Conservation (phyloP, 768 basidiomycete genomes). For the Mycena venus region DNA sequence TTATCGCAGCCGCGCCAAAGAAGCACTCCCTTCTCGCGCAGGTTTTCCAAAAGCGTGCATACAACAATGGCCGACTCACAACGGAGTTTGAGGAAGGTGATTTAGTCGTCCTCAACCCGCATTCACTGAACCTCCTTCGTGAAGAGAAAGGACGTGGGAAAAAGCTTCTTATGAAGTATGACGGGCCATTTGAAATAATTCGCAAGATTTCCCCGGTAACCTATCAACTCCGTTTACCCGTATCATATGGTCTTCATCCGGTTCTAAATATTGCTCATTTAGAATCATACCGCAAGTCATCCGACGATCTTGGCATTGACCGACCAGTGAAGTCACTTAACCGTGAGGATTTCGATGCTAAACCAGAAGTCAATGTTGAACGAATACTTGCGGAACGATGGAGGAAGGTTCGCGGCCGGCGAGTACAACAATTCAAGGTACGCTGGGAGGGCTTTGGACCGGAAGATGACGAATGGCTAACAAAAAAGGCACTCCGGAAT, state of each 20-base stretch:
- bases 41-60: conserved; percentile 2
- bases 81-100: conserved; percentile 34
- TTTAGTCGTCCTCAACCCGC: conserved; percentile 34
- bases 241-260: conserved; percentile 32
- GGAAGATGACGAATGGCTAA: too few species aligned
- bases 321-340: not conserved
- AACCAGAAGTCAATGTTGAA: conserved; percentile 34
- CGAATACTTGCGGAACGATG: conserved; percentile 36
- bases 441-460: not conserved
- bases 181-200: conserved; percentile 39
- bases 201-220: conserved; percentile 34
- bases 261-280: conserved; percentile 40
- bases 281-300: conserved; percentile 26
- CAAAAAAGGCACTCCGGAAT: not conserved
- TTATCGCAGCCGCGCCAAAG: not conserved
- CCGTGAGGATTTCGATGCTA: too few species aligned
- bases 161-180: conserved; percentile 32
- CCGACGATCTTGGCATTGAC: conserved; percentile 18
- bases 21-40: conserved; percentile 18
- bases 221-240: conserved; percentile 33
- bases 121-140: conserved; percentile 28
- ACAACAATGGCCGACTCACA: conserved; percentile 26
- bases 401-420: not conserved
- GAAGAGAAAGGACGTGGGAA: conserved; percentile 33
- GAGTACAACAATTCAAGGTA: conserved; percentile 13